Conservation (phyloP, 23 red algal genomes). For the Pyropia haitanensis region DNA sequence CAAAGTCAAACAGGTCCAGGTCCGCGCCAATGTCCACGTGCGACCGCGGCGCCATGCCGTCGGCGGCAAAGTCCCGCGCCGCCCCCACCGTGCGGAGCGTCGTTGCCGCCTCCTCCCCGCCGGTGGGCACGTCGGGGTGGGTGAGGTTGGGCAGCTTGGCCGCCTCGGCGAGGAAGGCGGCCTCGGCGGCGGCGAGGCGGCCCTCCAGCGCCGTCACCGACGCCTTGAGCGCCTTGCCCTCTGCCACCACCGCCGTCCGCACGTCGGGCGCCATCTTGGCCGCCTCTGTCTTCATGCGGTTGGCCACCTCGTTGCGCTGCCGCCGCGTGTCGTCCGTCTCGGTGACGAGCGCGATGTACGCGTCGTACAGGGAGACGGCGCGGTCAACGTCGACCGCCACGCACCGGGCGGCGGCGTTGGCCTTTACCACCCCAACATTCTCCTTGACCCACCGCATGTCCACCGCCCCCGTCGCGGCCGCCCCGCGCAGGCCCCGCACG, state of each 20-base stretch:
- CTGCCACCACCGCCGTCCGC: slow-evolving; percentile 41
- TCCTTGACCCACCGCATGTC: slow-evolving; percentile 51
- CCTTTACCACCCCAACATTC: slow-evolving; percentile 41
- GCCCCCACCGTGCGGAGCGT: slow-evolving; percentile 27
- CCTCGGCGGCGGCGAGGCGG: slow-evolving; percentile 37
- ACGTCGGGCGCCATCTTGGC: slow-evolving; percentile 42
- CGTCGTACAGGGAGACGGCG: slow-evolving; percentile 67
- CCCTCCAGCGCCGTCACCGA: slow-evolving; percentile 36
- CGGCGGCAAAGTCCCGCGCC: slow-evolving; percentile 36
- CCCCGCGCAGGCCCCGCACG: slow-evolving; percentile 13
- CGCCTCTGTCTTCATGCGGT: slow-evolving; percentile 54
- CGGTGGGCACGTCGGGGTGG: slow-evolving; percentile 75
- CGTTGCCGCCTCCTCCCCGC: slow-evolving; percentile 54
- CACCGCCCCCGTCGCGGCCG: slow-evolving; percentile 19
- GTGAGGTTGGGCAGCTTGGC: slow-evolving; percentile 77
- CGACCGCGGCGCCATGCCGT: slow-evolving; percentile 22
- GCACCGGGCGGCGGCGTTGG: slow-evolving; percentile 51
- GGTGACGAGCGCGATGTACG: slow-evolving; percentile 19
- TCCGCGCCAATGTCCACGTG: slow-evolving; percentile 53
- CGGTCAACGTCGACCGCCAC: slow-evolving; percentile 60
- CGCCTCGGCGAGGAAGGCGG: slow-evolving; percentile 39
- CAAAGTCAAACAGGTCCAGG: slow-evolving; percentile 86
- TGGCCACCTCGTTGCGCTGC: slow-evolving; percentile 69
- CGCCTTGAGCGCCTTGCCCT: slow-evolving; percentile 76
- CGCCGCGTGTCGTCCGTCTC: slow-evolving; percentile 32